Conservation (phyloP, 345 rosid genomes). For the Luvunga scandens region DNA sequence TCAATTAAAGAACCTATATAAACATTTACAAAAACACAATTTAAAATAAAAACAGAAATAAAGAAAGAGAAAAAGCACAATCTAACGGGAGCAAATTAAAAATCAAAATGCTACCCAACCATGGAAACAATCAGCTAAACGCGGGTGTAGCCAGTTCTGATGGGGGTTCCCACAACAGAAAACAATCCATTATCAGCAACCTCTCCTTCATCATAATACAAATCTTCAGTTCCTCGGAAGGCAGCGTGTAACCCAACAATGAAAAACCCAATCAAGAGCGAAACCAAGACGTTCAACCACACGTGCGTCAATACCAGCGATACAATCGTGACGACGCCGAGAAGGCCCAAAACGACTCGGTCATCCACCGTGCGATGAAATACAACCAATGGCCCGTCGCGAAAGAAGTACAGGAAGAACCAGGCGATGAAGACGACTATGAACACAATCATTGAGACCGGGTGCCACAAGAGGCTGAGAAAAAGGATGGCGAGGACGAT, state of each 20-base stretch:
- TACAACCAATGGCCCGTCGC: conserved; percentile 43
- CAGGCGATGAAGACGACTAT: conserved; percentile 51
- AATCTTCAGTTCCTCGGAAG: conserved; percentile 52
- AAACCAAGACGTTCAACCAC: conserved; percentile 59
- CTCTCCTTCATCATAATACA: conserved; percentile 44
- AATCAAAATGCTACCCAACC: background rate
- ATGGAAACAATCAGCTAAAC: conserved; percentile 20
- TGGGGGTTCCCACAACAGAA: conserved; percentile 54
- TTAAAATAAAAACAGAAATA: background rate
- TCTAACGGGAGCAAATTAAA: conserved; percentile 1
- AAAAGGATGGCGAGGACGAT: conserved; percentile 47
- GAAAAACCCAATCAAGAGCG: conserved; percentile 44
- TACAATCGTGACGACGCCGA: conserved; percentile 39
- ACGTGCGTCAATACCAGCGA: conserved; percentile 51
- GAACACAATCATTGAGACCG: conserved; percentile 61
- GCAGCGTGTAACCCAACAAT: conserved; percentile 44
- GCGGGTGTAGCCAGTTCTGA: conserved; percentile 33
- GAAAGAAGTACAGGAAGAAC: conserved; percentile 64
- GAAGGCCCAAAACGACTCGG: conserved; percentile 47
- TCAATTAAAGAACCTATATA: background rate
- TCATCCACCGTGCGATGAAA: conserved; percentile 46
- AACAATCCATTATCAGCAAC: conserved; percentile 35
- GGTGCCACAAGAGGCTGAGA: conserved; percentile 73
- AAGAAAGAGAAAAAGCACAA: background rate
- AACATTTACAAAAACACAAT: conserved; percentile 12